Percentiles rank a stretch among this genome's conserved stretches.
phyloP scores from a whole-genome alignment of 2,329 filamentous ascomycete genomes.

The Colletotrichum tanaceti region DNA sequence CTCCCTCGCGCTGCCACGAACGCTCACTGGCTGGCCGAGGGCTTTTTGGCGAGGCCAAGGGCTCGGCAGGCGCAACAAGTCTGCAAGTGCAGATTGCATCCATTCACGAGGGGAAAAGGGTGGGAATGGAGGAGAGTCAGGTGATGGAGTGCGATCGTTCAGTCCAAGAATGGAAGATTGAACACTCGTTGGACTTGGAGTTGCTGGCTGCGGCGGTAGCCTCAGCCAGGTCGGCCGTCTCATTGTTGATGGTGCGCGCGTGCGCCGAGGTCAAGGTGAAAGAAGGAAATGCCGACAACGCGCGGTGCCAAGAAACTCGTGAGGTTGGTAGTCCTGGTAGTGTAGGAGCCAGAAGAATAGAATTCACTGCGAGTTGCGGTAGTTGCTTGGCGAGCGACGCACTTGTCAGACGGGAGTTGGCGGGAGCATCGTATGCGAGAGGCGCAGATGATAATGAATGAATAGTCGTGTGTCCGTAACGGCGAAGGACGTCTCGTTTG shows the following conservation, averaged over 20 bases:
- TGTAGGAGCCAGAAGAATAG: neutral
- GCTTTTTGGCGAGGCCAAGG: slow-evolving; percentile 31
- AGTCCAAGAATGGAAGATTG: neutral
- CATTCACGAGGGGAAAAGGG: neutral
- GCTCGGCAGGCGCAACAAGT: slow-evolving; percentile 30
- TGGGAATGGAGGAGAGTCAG: neutral
- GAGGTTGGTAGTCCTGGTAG: neutral
- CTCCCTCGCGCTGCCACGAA: neutral
- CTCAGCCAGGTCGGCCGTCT: neutral
- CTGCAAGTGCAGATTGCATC: slow-evolving; percentile 28
- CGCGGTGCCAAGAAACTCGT: neutral
- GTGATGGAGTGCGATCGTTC: neutral
- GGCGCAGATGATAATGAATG: neutral
- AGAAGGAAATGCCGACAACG: neutral
- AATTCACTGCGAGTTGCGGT: neutral
- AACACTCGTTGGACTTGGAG: too few relatives aligned
- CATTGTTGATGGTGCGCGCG: neutral
- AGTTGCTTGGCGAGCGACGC: slow-evolving; percentile 15
- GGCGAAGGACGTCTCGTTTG: neutral
- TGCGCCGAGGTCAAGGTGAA: neutral
- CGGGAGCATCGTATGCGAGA: neutral
- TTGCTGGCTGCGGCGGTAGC: neutral
- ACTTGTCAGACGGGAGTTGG: slow-evolving; percentile 8
- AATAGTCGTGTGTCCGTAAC: neutral
- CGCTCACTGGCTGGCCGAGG: slow-evolving; percentile 24